A percentile compares a stretch with the other conserved stretches of the same genome.
phyloP scores from a whole-genome alignment of 441 rosid genomes.

The Pelargonium australe region DNA sequence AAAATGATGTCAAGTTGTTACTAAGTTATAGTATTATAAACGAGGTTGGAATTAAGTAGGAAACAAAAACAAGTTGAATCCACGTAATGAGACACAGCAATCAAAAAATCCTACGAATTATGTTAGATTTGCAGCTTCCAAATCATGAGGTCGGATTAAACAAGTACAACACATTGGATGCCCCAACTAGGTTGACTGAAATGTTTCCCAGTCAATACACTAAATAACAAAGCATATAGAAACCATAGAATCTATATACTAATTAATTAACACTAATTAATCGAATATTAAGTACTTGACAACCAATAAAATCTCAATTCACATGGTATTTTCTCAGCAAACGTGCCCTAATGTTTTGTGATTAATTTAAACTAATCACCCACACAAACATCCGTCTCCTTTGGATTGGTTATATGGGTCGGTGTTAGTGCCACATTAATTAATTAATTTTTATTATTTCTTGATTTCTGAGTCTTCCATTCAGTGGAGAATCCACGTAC shows the following conservation, averaged over 20 bases:
- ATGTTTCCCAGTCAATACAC: constrained; percentile 27
- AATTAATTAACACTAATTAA: background rate
- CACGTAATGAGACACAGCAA: constrained; percentile 14
- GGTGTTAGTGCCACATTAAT: constrained; percentile 36
- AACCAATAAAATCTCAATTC: constrained; percentile 31
- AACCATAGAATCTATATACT: background rate
- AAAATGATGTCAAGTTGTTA: no score
- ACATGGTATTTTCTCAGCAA: constrained; percentile 41
- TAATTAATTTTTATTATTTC: background rate
- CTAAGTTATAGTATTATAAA: no score
- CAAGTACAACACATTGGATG: constrained; percentile 20
- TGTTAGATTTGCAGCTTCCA: constrained; percentile 20
- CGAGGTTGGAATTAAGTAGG: background rate
- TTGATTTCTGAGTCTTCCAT: constrained; percentile 21
- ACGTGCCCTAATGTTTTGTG: constrained; percentile 30
- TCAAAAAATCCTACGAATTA: constrained; percentile 12
- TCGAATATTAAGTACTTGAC: constrained; percentile 9
- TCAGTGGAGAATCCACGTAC: constrained; percentile 24
- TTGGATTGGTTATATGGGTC: constrained; percentile 48
- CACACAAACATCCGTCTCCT: constrained; percentile 53
- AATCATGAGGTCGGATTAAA: constrained; percentile 26
- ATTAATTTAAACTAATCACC: constrained; percentile 23
- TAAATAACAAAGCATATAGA: background rate
- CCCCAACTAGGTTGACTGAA: constrained; percentile 25
- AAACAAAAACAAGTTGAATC: constrained; percentile 14